Evolutionary conservation across 169 alveolate species (phyloP), one percentile per base, ranked within the genome.

Genomic region (Condylostoma magnum): DNA sequence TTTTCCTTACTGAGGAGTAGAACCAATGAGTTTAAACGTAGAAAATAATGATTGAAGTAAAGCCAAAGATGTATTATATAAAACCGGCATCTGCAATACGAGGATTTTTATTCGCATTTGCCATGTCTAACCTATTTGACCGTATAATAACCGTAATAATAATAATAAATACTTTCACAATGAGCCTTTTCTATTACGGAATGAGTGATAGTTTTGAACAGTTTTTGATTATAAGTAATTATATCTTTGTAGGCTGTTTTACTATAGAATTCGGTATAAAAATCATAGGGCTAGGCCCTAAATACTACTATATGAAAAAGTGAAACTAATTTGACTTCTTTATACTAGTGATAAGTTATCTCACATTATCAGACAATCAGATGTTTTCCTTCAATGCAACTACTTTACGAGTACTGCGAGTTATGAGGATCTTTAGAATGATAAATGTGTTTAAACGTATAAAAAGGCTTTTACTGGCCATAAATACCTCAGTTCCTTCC

Each of bases 271-370:
- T 33, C 6, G 6, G 18, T 1, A 8, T 53, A 1, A 69, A 69
- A 69, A 25, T 37, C 6, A 33, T 20, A 36, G 69, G 54, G 3
- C 38, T 53, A 70, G 94, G 93, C 33, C 20, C 76, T 15, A 73
- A 41, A 41, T 86, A 77, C 28, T 90, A 90, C 69, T 90, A 80
- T 56, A 72, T 76, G 27, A 79, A 79, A 15, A 77, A 83, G 15
- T 88, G 93, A 87, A 91, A 91, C 73, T 69, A 68, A 63, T 91
- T 91, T 73, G 96, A 90, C 78, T 87, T 87, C 69, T 76, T 83
- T 47, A 89, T 91, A 34, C 88, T 82, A 0, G 48, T 85, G n/a
- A 66, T 83, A 18, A 71, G 81, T 56, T 20, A 84, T 76, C 66
- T 72, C 77, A 28, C 76, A 82, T 18, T 54, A 83, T 30, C 60